Percentiles rank a stretch among this genome's conserved stretches.
Conservation (phyloP, 768 basidiomycete species). For the Mycena chlorophos region DNA sequence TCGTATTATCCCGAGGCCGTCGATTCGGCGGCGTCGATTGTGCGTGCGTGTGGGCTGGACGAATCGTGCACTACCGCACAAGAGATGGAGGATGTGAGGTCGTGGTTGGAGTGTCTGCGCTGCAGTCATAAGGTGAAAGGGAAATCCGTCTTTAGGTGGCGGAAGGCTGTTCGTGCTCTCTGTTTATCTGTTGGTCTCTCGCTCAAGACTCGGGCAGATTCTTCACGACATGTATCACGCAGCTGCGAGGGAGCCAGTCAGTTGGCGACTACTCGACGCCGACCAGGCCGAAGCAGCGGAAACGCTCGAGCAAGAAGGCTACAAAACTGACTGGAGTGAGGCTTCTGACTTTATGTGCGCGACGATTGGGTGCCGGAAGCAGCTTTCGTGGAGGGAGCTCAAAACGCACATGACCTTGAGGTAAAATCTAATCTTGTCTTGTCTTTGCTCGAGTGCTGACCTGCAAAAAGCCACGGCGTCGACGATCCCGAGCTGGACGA, state of each 20-base stretch:
- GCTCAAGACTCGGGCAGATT: constrained; percentile 14
- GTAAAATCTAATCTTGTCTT: constrained; percentile 8
- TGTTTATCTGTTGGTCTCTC: not conserved
- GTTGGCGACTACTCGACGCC: constrained; percentile 18
- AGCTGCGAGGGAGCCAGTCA: constrained; percentile 8
- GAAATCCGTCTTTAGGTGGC: constrained; percentile 26
- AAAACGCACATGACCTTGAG: constrained; percentile 16
- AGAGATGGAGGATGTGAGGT: constrained; percentile 22
- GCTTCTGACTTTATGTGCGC: constrained; percentile 15
- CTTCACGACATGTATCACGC: constrained; percentile 27
- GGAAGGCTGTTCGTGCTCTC: constrained; percentile 19
- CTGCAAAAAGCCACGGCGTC: constrained; percentile 17
- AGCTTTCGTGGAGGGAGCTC: constrained; percentile 13
- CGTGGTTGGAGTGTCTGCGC: constrained; percentile 26
- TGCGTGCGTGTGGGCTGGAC: constrained; percentile 21
- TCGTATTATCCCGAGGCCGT: constrained; percentile 18
- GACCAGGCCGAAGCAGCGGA: constrained; percentile 20
- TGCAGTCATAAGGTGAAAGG: constrained; percentile 20
- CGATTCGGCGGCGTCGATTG: constrained; percentile 17
- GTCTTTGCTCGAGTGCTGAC: not conserved
- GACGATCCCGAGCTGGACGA: constrained; percentile 16
- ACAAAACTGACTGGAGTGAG: constrained; percentile 4
- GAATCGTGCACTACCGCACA: constrained; percentile 16
- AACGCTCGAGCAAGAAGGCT: constrained; percentile 13
- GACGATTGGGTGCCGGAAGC: constrained; percentile 14